phyloP scores from a whole-genome alignment of 768 basidiomycete genomes.

The Astraeus odoratus region DNA sequence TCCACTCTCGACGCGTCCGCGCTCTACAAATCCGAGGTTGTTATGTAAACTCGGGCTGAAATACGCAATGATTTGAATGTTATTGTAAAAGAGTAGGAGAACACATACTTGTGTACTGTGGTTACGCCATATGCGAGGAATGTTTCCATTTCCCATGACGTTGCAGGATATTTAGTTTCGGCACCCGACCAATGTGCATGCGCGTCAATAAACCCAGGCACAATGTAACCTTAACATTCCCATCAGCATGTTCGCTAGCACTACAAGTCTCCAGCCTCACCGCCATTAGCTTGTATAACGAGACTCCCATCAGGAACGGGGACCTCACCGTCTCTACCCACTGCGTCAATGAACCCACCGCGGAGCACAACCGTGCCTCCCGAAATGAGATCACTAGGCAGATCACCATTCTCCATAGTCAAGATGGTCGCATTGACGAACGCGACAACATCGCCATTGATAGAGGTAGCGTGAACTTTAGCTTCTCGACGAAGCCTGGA shows the following conservation, averaged over 20 bases:
- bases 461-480: conserved; percentile 4
- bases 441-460: conserved; percentile 38
- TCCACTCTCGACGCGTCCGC: conserved; percentile 62
- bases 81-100: neutral
- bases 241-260: neutral
- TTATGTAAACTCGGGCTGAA: conserved; percentile 58
- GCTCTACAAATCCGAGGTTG: conserved; percentile 57
- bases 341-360: conserved; percentile 51
- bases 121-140: conserved; percentile 76
- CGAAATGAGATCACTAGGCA: conserved; percentile 41
- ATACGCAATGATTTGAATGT: neutral
- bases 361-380: conserved; percentile 48
- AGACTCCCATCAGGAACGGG: conserved; percentile 33
- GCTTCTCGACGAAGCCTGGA: conserved; percentile 52
- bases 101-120: conserved; percentile 63
- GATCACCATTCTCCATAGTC: conserved; percentile 56
- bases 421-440: conserved; percentile 64
- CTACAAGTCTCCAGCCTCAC: conserved; percentile 27
- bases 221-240: conserved; percentile 44
- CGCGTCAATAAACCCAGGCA: conserved; percentile 71
- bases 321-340: conserved; percentile 31
- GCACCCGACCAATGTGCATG: conserved; percentile 71
- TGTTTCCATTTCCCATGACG: conserved; percentile 68
- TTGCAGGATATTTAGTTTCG: conserved; percentile 44
- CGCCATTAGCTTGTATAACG: conserved; percentile 54